Evolutionary conservation across 2,329 filamentous ascomycete species (phyloP), one percentile per base, ranked within the genome.

Genomic region (Aspergillus piperis): DNA sequence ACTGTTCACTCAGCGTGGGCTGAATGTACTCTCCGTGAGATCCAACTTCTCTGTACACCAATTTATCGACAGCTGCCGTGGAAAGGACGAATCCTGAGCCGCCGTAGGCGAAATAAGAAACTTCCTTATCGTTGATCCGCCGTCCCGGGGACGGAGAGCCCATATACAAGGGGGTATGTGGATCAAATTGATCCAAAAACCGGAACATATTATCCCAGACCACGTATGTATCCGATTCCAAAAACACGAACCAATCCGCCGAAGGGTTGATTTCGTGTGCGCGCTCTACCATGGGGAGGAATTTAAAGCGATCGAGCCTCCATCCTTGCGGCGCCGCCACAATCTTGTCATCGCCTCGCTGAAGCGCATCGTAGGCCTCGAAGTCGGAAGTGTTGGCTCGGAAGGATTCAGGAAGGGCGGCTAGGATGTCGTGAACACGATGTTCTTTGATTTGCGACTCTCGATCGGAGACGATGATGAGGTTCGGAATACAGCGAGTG

Each of bases 281-380:
- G 27, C 79, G 72, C 60, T 84, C 81, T 4, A 86, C 73, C 78
- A 84, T 83, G 42, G 83, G 82, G 30, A 86, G 68, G 62, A 85
- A 85, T 69, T 86, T 86, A 77, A 81, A 86, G 67, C 83, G 83
- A 71, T 86, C 83, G 49, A 85, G 75, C 25, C 72, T 78, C 83
- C 83, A 85, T 2, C 82, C 82, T 70, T 74, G 62, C 74, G 73
- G 25, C 60, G 75, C 71, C 56, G 44, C 60, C 5, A 64, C 25
- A 65, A 73, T 13, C 67, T 68, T 61, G 71, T 69, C 57, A 63
- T 71, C 57, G 68, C 73, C 74, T 8, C 74, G 75, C 3, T 66
- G 65, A 5, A 83, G 78, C 47, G 74, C 74, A 23, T 81, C 67
- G 56, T 83, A 82, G 21, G 71, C 71, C 8, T 71, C 65, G 49